Evolutionary conservation across 2,329 filamentous ascomycete species (phyloP).

Genomic region (Penicillium fuscoglaucum): DNA sequence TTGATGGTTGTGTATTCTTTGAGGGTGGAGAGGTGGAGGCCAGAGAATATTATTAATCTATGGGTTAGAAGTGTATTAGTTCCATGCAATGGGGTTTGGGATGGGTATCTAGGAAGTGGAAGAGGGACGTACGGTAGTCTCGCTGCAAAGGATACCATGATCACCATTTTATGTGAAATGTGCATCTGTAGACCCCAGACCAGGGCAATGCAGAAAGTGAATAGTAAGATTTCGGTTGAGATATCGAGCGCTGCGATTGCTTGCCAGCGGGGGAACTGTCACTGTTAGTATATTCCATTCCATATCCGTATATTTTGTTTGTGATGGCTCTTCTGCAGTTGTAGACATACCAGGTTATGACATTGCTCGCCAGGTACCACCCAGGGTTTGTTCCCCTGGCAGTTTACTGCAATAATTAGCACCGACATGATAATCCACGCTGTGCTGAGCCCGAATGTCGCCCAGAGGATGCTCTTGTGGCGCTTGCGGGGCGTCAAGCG

Average conservation of each 20-base stretch:
- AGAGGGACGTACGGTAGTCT: neutral
- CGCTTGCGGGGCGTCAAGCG: neutral
- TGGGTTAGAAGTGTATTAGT: neutral
- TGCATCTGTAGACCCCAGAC: neutral
- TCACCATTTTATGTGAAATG: neutral
- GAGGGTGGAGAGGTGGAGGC: neutral
- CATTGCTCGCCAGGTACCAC: conserved; percentile 1
- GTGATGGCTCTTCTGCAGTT: neutral
- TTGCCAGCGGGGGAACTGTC: neutral
- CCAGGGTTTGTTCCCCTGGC: neutral
- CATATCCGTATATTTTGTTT: neutral
- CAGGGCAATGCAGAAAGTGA: neutral
- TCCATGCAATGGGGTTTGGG: neutral
- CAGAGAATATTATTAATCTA: neutral
- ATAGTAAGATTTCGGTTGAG: neutral
- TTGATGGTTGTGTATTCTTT: neutral
- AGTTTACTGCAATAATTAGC: neutral
- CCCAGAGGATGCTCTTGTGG: neutral
- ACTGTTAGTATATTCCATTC: neutral
- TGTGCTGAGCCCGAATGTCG: neutral
- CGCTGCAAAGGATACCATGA: neutral
- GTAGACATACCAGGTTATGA: neutral
- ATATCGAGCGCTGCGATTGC: neutral
- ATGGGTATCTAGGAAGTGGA: neutral
- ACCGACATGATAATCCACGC: neutral